These are phyloP conservation scores for Suillus fuscotomentosus DNA, from an alignment of 768 basidiomycete species.

Conservation along the genomic window DNA sequence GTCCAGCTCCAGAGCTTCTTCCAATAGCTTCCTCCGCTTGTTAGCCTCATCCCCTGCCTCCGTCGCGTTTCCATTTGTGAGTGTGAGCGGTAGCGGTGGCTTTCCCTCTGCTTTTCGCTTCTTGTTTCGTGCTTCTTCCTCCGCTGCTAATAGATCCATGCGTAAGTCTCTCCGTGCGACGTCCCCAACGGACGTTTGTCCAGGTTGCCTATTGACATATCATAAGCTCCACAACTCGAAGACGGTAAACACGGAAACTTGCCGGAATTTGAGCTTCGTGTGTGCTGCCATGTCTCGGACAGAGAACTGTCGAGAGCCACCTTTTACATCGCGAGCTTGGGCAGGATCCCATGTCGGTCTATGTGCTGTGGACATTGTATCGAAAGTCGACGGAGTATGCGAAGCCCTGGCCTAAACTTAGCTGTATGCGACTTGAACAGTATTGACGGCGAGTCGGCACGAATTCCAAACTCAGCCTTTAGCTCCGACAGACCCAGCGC, in stretches of 20 bases:
- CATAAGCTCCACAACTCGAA: background rate
- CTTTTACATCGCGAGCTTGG: conserved; percentile 88
- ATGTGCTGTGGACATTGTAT: conserved; percentile 82
- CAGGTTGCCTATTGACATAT: conserved; percentile 61
- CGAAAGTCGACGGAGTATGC: background rate
- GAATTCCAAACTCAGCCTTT: background rate
- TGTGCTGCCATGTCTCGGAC: conserved; percentile 92
- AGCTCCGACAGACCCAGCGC: background rate
- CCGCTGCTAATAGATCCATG: conserved; percentile 80
- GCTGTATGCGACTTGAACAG: background rate
- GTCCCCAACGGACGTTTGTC: conserved; percentile 81
- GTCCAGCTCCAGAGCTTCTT: conserved; percentile 85
- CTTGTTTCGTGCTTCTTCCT: conserved; percentile 83
- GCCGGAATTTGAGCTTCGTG: conserved; percentile 91
- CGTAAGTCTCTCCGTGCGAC: conserved; percentile 79
- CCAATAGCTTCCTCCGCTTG: conserved; percentile 85
- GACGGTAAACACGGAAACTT: conserved; percentile 38
- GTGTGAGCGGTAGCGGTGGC: conserved; percentile 37
- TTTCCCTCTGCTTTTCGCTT: conserved; percentile 89
- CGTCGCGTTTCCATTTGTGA: conserved; percentile 31
- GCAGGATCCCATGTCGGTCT: conserved; percentile 98
- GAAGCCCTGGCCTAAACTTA: background rate
- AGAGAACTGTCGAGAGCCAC: conserved; percentile 90
- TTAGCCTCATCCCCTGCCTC: conserved; percentile 58
- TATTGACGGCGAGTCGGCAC: background rate